These are phyloP conservation scores for Starmera amethionina DNA, from an alignment of 805 yeast species.

Conservation along the genomic window DNA sequence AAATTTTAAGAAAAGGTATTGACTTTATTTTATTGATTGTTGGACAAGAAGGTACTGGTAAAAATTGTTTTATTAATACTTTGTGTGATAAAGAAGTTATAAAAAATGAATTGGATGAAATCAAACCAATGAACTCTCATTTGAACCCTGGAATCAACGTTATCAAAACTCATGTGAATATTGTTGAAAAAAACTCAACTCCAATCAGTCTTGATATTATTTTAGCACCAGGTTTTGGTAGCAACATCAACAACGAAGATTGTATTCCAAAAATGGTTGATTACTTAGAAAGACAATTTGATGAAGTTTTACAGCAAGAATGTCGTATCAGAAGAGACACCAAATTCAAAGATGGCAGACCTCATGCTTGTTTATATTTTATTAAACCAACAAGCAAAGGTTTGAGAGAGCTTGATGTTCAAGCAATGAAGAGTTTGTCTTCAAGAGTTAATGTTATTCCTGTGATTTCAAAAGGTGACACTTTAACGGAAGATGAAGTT, in stretches of 20 bases:
- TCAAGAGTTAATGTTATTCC: slow-evolving; percentile 77
- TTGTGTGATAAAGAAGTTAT: slow-evolving; percentile 44
- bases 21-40: slow-evolving; percentile 59
- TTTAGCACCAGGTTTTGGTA: slow-evolving; percentile 74
- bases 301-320: slow-evolving; percentile 64
- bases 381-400: slow-evolving; percentile 54
- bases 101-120: slow-evolving; percentile 10
- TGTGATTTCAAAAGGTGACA: slow-evolving; percentile 71
- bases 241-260: slow-evolving; percentile 53
- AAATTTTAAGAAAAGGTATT: slow-evolving; percentile 51
- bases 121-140: slow-evolving; percentile 25
- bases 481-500: slow-evolving; percentile 60
- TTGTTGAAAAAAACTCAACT: slow-evolving; percentile 47
- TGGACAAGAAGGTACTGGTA: slow-evolving; percentile 70
- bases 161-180: slow-evolving; percentile 39
- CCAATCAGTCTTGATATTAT: slow-evolving; percentile 47
- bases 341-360: slow-evolving; percentile 59
- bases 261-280: slow-evolving; percentile 41
- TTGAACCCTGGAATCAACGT: slow-evolving; percentile 29
- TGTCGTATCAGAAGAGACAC: slow-evolving; percentile 66
- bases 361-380: slow-evolving; percentile 72
- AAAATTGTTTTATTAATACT: slow-evolving; percentile 62
- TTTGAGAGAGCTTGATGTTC: slow-evolving; percentile 57
- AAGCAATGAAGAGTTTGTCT: slow-evolving; percentile 59
- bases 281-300: slow-evolving; percentile 64